Base-by-base conservation (phyloP, 768 basidiomycete genomes). In the Calocera cornea region DNA sequence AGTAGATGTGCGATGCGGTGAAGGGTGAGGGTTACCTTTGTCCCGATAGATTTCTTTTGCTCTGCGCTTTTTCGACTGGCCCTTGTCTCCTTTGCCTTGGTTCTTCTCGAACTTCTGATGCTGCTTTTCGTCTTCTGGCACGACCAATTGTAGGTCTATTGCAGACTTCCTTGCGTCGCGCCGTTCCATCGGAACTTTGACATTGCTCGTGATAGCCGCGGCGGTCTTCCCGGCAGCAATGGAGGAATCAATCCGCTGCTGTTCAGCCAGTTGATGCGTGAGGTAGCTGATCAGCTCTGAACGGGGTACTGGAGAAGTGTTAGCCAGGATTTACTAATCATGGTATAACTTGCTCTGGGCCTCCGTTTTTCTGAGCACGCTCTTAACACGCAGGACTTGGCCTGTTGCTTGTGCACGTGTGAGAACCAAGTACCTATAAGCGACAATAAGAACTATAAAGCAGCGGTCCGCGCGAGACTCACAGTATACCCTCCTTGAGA, bases 401-500 rank as follows among this genome's bases (percentile, higher is more conserved):
- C 54, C 54, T 3, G 27, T 60, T 31, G 54, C 31, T 60, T 60
- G 54, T 2, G 54, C 24, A 16, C 54, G 54, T 5, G 54, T 60
- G 24, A 60, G 54, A 3, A 60, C 54, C 27, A 60, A 22, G 31
- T 60, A 60, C 10, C 54, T 60, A 10, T 12, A 27, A 60, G 16
- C 19, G 19, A 5, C 2, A 19, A 10, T 60, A 2, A 29, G 54
- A 2, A 22, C 11, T 5, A 19, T 16, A 19, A 5, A 60, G 14
- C 24, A 33, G 31, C 14, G 24, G 24, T 8, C 2, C 10, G 31
- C n/a, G 22, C 7, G 14, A 8, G 22, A 78, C 86, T 67, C 71
- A 92, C 91, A 92, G 72, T 41, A 93, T 91, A 12, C 91, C 91
- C 75, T 93, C 90, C n/a, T 85, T 78, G n/a, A 78, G 78, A 72